Base-by-base conservation (phyloP, 2,329 filamentous ascomycete species). In the Penicillium sp. region DNA sequence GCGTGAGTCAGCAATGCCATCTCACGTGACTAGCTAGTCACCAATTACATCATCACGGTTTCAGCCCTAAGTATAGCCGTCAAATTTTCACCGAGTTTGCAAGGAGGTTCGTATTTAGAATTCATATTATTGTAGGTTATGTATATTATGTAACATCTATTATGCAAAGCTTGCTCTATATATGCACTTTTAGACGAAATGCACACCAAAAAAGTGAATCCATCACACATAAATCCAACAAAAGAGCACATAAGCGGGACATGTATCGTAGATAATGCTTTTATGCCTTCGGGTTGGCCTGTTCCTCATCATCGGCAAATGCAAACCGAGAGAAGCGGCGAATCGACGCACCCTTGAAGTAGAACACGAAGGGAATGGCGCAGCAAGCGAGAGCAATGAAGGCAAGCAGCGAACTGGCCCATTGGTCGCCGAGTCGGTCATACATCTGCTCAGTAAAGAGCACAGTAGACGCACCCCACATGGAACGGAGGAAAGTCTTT, bases 361-460 rank as follows among this genome's bases (percentile, higher is more conserved):
- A 96, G 78, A 97, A 96, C 29, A 91, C 76, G 74, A 89, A 96
- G 0, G 92, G 92, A 67, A 96, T 96, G 0, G 83, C 86, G 74
- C 92, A 96, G 79, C 92, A 96, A 0, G 86, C 89, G 6, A 96
- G 79, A 17, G 85, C 86, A 67, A 96, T 83, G 69, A 93, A 93
- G 0, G 85, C 91, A 8, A 95, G 79, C 9, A 95, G 82, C 0
- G 85, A 84, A 54, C 86, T 88, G 0, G 91, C 91, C 91, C 91
- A 94, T 73, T 92, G 87, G 75, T 92, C 84, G 8, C 88, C 88
- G 15, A 94, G 82, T 2, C 88, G 84, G 52, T 83, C 75, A 76
- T 92, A 93, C 91, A 95, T 94, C 76, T 94, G 91, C 66, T 85
- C 83, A 0, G 91, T 94, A 78, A 95, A 95, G 1, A 96, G 84